A percentile compares a stretch with the other conserved stretches of the same genome.
phyloP scores from a whole-genome alignment of 192 early-diverging fungal genomes.

The Linnemannia elongata region DNA sequence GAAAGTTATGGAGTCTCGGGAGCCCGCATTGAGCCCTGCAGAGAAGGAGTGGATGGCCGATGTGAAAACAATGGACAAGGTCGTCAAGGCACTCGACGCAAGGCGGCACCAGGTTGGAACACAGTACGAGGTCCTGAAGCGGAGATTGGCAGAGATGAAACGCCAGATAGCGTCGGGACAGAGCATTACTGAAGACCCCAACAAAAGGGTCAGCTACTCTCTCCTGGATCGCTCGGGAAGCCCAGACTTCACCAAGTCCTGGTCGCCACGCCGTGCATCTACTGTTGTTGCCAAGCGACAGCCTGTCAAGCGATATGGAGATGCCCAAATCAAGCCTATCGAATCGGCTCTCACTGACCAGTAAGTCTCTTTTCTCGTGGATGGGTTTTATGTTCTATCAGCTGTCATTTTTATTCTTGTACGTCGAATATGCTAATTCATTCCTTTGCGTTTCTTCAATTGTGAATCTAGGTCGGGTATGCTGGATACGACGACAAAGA shows the following conservation, averaged over 20 bases:
- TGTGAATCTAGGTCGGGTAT: conserved; percentile 7
- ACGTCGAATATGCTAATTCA: neutral
- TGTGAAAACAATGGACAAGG: conserved; percentile 36
- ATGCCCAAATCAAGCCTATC: conserved; percentile 25
- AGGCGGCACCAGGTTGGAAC: conserved; percentile 30
- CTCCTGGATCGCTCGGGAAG: neutral
- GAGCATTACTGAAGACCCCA: neutral
- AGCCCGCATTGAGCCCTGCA: conserved; percentile 70
- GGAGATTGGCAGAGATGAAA: conserved; percentile 30
- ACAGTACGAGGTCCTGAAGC: conserved; percentile 38
- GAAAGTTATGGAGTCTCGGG: conserved; percentile 69
- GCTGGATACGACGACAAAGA: conserved; percentile 40
- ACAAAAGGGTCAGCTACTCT: neutral
- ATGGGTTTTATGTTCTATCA: neutral
- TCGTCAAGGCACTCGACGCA: conserved; percentile 28
- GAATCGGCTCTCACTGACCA: conserved; percentile 21
- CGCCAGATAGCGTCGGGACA: neutral
- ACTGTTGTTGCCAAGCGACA: neutral
- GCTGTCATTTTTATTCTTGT: neutral
- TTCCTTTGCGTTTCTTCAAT: neutral
- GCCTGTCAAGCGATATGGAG: conserved; percentile 27
- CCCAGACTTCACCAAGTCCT: neutral
- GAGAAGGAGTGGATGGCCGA: conserved; percentile 69
- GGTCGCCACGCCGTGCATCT: neutral
- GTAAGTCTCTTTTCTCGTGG: conserved; percentile 19